Base-by-base conservation (phyloP, 2,329 filamentous ascomycete genomes). In the Periglandula ipomoeae region DNA sequence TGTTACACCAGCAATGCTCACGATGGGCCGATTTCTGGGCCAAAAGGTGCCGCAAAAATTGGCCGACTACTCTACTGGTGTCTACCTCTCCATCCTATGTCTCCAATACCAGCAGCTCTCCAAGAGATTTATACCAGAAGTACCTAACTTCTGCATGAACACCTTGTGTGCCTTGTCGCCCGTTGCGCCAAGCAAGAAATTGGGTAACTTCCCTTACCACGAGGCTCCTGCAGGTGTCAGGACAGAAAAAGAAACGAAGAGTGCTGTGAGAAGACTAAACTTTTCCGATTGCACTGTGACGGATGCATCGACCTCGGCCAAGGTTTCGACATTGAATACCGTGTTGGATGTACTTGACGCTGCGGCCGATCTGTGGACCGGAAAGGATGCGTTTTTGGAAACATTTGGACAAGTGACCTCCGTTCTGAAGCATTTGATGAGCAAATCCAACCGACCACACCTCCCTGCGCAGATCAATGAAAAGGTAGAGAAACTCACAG, bases 51-150 rank as follows among this genome's bases (percentile, higher is more conserved):
- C 89, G 0, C 73, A 79, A 39, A 73, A 70, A 7, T 66, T 88
- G 4, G 69, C 75, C 7, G 86, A 93, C 56, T 78, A 87, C 52
- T 78, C 80, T 3, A 82, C 75, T 3, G 93, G 93, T 10, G 79
- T 82, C 8, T 96, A 88, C 62, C 69, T 95, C n/a, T 80, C 81
- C 27, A 87, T 86, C 20, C 71, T 97, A 34, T 82, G 80, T 45
- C 65, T 95, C 24, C 84, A 91, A 61, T 97, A 94, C 66, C 89
- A 96, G 66, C 72, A 75, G 32, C 71, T 91, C 6, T 84, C 91
- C 5, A 93, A 89, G 70, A 78, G 93, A 58, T 95, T 91, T 65
- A 76, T 96, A 42, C 93, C 93, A 0, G 93, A 98, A 66, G 76
- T 90, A 27, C 74, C 95, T 57, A 88, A 88, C 62, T 96, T 89